Conservation (phyloP, 352 stramenopile species). For the Blastocystis sp. region DNA sequence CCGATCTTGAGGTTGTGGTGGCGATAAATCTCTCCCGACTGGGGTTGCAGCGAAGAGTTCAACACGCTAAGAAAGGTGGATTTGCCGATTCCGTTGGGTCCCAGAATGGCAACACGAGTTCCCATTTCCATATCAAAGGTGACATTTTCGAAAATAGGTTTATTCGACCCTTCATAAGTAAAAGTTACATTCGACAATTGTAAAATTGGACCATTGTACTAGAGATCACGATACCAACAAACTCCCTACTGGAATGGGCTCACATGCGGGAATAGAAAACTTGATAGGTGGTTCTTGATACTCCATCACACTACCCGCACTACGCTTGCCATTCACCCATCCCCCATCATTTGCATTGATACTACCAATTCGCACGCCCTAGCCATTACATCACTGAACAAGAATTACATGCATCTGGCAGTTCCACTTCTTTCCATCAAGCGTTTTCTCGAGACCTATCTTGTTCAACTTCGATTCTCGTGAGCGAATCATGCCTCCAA, state of each 20-base stretch:
- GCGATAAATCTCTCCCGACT: constrained; percentile 64
- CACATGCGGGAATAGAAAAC: constrained; percentile 45
- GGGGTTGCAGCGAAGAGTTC: constrained; percentile 77
- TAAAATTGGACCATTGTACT: constrained; percentile 63
- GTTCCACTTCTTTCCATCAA: constrained; percentile 60
- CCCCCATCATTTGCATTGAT: constrained; percentile 54
- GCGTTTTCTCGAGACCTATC: constrained; percentile 51
- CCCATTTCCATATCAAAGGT: constrained; percentile 87
- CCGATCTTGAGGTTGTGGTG: constrained; percentile 66
- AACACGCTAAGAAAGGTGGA: constrained; percentile 91
- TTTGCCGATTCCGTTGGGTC: constrained; percentile 92
- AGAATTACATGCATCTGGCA: neutral
- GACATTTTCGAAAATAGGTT: constrained; percentile 82
- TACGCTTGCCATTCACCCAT: constrained; percentile 54
- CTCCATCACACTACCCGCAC: constrained; percentile 46
- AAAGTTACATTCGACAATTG: constrained; percentile 65
- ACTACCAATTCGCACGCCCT: constrained; percentile 21
- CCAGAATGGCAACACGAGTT: constrained; percentile 91
- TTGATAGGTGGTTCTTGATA: constrained; percentile 57
- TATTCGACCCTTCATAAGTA: constrained; percentile 62
- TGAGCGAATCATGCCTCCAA: constrained; percentile 34
- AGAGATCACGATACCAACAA: neutral
- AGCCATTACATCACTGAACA: neutral
- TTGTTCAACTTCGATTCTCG: constrained; percentile 55
- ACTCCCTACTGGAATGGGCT: neutral